phyloP scores from a whole-genome alignment of 257 asterid species.

The Hygrophila difformis region DNA sequence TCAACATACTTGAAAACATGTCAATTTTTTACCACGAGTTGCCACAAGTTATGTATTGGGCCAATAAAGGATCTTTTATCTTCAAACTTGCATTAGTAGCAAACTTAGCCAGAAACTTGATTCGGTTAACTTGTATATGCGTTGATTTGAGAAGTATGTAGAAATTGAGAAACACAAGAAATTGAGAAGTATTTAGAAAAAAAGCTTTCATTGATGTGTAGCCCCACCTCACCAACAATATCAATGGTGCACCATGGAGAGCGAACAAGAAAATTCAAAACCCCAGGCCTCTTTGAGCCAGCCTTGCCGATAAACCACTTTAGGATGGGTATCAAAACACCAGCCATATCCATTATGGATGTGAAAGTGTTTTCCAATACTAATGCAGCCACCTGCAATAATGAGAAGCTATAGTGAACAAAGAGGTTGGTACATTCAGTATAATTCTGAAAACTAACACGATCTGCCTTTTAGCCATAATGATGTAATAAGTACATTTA shows the following conservation, averaged over 20 bases:
- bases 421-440: neutral
- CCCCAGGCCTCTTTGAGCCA: conserved; percentile 61
- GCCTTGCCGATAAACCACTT: conserved; percentile 90
- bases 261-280: conserved; percentile 78
- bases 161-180: neutral
- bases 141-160: too few relatives aligned
- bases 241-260: conserved; percentile 97
- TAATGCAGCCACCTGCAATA: conserved; percentile 65
- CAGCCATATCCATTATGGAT: conserved; percentile 97
- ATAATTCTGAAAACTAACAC: neutral
- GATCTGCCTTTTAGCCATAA: neutral
- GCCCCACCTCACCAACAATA: conserved; percentile 71
- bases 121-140: too few relatives aligned
- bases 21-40: too few relatives aligned
- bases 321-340: conserved; percentile 77
- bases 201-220: conserved; percentile 1
- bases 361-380: conserved; percentile 94
- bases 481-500: too few relatives aligned
- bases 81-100: too few relatives aligned
- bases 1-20: too few relatives aligned
- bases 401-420: conserved; percentile 11
- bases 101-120: too few relatives aligned
- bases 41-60: too few relatives aligned
- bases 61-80: too few relatives aligned
- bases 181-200: neutral